Percentiles rank a stretch among this genome's conserved stretches.
Conservation (phyloP, 2,329 filamentous ascomycete species). For the Parastagonospora avenae region DNA sequence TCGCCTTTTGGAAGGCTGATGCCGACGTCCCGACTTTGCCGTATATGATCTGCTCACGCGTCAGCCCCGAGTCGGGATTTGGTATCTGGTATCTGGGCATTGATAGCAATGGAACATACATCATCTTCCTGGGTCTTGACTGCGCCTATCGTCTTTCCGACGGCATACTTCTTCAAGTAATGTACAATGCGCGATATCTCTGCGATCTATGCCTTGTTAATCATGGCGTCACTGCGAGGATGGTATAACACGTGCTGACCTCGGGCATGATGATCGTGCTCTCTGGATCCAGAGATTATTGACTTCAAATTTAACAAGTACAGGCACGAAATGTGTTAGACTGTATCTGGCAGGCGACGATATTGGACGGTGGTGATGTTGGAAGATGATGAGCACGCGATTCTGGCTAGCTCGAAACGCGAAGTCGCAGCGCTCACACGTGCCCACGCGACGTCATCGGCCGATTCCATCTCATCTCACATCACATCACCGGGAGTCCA, state of each 20-base stretch:
- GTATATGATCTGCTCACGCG: slow-evolving; percentile 67
- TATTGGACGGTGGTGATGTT: too few relatives aligned
- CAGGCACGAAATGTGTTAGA: too few relatives aligned
- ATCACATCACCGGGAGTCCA: neutral
- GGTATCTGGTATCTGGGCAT: neutral
- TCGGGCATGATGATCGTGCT: slow-evolving; percentile 41
- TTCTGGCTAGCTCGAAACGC: slow-evolving; percentile 20
- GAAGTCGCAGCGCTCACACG: slow-evolving; percentile 34
- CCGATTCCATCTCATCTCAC: slow-evolving; percentile 10
- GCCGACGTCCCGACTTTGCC: slow-evolving; percentile 87
- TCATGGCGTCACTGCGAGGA: neutral
- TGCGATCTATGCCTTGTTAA: slow-evolving; percentile 48
- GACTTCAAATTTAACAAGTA: neutral
- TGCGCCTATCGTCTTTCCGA: slow-evolving; percentile 76
- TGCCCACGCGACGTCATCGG: slow-evolving; percentile 29
- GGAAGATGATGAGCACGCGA: neutral
- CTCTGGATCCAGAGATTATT: neutral
- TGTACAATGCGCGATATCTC: slow-evolving; percentile 83
- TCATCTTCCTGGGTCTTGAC: slow-evolving; percentile 77
- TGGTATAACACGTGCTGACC: slow-evolving; percentile 24
- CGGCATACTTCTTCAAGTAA: slow-evolving; percentile 80
- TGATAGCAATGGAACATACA: slow-evolving; percentile 15
- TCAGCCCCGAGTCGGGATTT: too few relatives aligned
- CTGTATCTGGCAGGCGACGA: too few relatives aligned
- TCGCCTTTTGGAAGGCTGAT: slow-evolving; percentile 71